Percentiles rank a stretch among this genome's conserved stretches.
Conservation (phyloP, 306 rosid genomes). For the Acacia crassicarpa region DNA sequence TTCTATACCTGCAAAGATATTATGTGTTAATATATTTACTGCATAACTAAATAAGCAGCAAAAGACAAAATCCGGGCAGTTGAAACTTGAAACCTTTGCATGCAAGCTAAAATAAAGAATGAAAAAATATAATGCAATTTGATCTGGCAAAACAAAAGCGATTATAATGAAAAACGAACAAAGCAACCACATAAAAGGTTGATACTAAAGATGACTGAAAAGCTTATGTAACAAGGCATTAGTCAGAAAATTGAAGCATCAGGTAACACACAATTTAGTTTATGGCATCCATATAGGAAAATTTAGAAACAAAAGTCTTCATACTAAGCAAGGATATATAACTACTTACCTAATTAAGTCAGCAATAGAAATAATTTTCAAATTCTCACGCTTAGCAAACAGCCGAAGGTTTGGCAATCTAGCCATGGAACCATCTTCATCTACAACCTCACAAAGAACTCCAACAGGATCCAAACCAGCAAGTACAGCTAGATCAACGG, state of each 20-base stretch:
- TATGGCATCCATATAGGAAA: neutral
- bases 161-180: neutral
- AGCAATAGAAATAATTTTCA: constrained; percentile 90
- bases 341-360: constrained; percentile 75
- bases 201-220: neutral
- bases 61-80: constrained; percentile 10
- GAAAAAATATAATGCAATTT: constrained; percentile 6
- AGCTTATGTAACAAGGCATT: constrained; percentile 4
- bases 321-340: neutral
- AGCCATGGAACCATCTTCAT: constrained; percentile 99
- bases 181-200: neutral
- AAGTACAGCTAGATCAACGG: constrained; percentile 82
- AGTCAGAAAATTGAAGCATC: constrained; percentile 2
- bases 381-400: constrained; percentile 69
- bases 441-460: constrained; percentile 89
- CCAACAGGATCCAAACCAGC: constrained; percentile 87
- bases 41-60: constrained; percentile 20
- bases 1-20: constrained; percentile 66
- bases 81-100: neutral
- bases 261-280: neutral
- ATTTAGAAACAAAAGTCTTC: neutral
- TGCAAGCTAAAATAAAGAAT: constrained; percentile 14
- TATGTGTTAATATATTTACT: constrained; percentile 20
- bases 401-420: constrained; percentile 85
- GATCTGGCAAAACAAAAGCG: neutral